These are phyloP conservation scores for Phytophthora rubi DNA, from an alignment of 352 stramenopile genomes.

Conservation along the genomic window DNA sequence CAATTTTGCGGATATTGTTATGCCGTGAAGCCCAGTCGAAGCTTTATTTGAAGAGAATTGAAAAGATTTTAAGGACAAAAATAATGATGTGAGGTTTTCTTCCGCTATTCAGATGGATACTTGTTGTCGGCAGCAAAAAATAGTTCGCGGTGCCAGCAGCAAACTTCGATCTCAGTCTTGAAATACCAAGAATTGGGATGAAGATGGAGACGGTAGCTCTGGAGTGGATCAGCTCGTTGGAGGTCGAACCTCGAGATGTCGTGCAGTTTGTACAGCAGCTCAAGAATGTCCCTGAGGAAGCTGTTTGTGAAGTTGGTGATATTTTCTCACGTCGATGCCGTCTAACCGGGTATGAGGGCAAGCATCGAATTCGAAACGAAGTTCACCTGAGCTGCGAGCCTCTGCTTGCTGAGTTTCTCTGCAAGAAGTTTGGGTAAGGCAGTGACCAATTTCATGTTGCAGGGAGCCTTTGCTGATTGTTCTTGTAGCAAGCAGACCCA, in stretches of 20 bases:
- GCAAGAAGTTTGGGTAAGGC: conserved; percentile 60
- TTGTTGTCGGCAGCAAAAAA: conserved; percentile 1
- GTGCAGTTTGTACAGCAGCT: conserved; percentile 60
- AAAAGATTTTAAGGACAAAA: background rate
- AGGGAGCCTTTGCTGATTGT: conserved; percentile 1
- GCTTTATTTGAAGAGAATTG: background rate
- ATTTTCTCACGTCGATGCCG: conserved; percentile 31
- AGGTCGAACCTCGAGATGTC: conserved; percentile 42
- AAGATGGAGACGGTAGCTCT: conserved; percentile 55
- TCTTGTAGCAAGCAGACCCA: conserved; percentile 37
- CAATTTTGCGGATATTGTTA: background rate
- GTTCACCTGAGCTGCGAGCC: conserved; percentile 57
- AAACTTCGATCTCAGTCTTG: too few relatives aligned
- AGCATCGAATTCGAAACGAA: conserved; percentile 26
- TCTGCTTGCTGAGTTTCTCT: conserved; percentile 61
- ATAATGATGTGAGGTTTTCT: background rate
- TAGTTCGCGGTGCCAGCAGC: conserved; percentile 1
- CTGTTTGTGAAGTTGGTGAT: conserved; percentile 60
- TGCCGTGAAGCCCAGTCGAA: background rate
- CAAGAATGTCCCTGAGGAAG: conserved; percentile 44
- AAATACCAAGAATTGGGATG: background rate
- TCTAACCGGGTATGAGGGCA: background rate
- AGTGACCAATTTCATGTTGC: background rate
- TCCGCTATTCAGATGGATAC: background rate
- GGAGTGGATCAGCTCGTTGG: conserved; percentile 49